phyloP scores from a whole-genome alignment of 331 rosid genomes.

The Rhamnella rubrinervis region DNA sequence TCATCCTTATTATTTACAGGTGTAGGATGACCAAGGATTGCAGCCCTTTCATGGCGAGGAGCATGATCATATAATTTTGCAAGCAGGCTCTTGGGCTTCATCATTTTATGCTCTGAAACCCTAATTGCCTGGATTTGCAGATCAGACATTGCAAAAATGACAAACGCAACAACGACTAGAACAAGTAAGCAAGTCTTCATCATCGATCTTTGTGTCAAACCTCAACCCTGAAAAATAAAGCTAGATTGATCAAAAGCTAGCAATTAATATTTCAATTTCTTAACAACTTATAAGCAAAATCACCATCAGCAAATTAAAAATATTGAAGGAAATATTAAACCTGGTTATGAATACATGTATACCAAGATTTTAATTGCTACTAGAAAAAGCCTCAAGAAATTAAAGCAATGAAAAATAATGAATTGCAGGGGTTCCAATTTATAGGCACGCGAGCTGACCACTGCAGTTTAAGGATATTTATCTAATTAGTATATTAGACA shows the following conservation, averaged over 20 bases:
- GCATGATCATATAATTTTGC: too few species aligned
- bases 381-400: too few species aligned
- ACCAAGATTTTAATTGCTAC: too few species aligned
- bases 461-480: not conserved
- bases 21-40: too few species aligned
- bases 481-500: not conserved
- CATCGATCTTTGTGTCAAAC: not conserved
- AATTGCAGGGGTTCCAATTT: not conserved
- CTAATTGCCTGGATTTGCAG: not conserved
- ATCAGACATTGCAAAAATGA: not conserved
- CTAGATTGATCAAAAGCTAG: too few species aligned
- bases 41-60: too few species aligned
- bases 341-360: not conserved
- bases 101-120: not conserved
- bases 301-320: not conserved
- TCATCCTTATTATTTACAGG: too few species aligned
- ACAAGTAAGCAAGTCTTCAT: not conserved
- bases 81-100: too few species aligned
- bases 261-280: too few species aligned
- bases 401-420: too few species aligned
- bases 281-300: not conserved
- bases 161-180: not conserved
- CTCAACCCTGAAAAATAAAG: not conserved
- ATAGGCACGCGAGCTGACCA: not conserved
- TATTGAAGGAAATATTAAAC: not conserved